Percentiles rank a stretch among this genome's conserved stretches.
These are phyloP conservation scores for Debaryomyces nepalensis DNA, from an alignment of 1,139 yeast genomes.

Conservation along the genomic window DNA sequence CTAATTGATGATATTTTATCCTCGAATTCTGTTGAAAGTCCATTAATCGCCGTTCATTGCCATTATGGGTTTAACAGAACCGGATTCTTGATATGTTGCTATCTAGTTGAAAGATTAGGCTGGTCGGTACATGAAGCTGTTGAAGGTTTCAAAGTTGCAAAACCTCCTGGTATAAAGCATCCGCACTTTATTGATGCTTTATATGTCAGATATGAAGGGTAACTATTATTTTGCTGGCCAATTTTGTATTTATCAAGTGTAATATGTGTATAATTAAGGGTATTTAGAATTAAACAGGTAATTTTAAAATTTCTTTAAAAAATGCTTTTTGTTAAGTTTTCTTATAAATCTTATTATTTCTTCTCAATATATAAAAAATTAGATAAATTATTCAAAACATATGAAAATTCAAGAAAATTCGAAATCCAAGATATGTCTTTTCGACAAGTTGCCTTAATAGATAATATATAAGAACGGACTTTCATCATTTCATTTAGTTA, in stretches of 20 bases:
- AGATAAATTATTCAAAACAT: no score
- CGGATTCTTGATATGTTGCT: slow-evolving; percentile 74
- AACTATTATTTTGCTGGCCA: slow-evolving; percentile 3
- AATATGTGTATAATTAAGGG: slow-evolving; percentile 7
- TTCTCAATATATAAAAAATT: no score
- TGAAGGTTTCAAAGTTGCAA: slow-evolving; percentile 59
- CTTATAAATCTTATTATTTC: no score
- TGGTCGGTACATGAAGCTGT: slow-evolving; percentile 69
- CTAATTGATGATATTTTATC: slow-evolving; percentile 56
- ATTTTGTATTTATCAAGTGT: slow-evolving; percentile 7
- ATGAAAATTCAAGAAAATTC: no score
- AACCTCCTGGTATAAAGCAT: slow-evolving; percentile 77
- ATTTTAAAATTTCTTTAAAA: no score
- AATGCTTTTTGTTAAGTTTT: no score
- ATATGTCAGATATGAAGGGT: slow-evolving; percentile 61
- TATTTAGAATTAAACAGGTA: neutral
- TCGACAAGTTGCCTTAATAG: no score
- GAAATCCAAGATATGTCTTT: no score
- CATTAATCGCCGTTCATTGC: slow-evolving; percentile 70
- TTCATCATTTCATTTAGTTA: no score
- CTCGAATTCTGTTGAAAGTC: slow-evolving; percentile 26
- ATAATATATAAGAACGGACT: no score
- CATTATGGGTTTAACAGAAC: slow-evolving; percentile 85
- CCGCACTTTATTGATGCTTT: slow-evolving; percentile 78
- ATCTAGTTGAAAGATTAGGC: slow-evolving; percentile 61